These are phyloP conservation scores for Sphaceloma murrayae DNA, from an alignment of 2,329 filamentous ascomycete genomes.

Conservation along the genomic window DNA sequence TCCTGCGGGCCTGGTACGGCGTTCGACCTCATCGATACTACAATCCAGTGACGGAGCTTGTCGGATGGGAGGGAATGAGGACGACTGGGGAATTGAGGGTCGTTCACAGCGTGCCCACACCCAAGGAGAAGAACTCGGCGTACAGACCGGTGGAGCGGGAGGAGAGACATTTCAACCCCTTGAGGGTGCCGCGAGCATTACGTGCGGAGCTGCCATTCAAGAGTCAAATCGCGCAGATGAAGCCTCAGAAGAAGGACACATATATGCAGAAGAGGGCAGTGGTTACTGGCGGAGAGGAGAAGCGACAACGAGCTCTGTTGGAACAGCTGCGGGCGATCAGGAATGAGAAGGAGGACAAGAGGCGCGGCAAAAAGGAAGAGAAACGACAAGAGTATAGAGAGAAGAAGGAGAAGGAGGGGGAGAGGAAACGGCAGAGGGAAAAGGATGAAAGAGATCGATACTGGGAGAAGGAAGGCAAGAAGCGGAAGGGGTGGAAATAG, in stretches of 20 bases:
- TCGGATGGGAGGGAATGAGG: constrained; percentile 85
- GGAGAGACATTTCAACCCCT: constrained; percentile 46
- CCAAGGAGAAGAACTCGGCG: constrained; percentile 70
- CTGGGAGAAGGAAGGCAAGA: constrained; percentile 84
- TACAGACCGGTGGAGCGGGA: constrained; percentile 57
- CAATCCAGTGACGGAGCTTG: constrained; percentile 87
- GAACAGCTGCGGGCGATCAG: constrained; percentile 84
- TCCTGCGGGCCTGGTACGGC: constrained; percentile 92
- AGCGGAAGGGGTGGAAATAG: constrained; percentile 51
- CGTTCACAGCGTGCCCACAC: constrained; percentile 64
- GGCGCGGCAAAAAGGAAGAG: constrained; percentile 79
- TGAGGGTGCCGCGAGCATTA: constrained; percentile 66
- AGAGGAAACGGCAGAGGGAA: constrained; percentile 79
- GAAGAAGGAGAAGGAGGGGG: constrained; percentile 70
- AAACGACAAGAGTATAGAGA: constrained; percentile 68
- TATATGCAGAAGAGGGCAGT: constrained; percentile 95
- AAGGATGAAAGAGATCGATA: constrained; percentile 88
- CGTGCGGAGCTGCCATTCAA: constrained; percentile 84
- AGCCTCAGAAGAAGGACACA: constrained; percentile 67
- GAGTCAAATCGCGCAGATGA: constrained; percentile 75
- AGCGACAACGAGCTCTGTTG: constrained; percentile 77
- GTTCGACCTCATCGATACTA: constrained; percentile 94
- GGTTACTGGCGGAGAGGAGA: constrained; percentile 72
- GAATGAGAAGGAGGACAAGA: constrained; percentile 82
- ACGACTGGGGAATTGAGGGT: constrained; percentile 84